Evolutionary conservation across 2,329 filamentous ascomycete genomes (phyloP).

Genomic region (Penicillium sp.): DNA sequence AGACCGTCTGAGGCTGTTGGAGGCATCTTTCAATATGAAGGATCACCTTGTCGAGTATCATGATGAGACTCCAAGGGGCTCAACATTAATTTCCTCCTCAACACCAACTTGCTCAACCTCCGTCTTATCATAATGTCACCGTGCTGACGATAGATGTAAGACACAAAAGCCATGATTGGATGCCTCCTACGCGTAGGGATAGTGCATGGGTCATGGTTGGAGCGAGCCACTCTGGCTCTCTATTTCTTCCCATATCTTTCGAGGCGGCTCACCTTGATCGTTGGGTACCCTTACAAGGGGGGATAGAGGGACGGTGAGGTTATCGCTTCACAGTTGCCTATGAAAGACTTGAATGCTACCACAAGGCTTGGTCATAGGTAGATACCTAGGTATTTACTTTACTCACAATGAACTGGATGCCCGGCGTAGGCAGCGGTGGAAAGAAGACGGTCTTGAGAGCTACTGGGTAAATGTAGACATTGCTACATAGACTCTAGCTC

Average conservation of each 20-base stretch:
- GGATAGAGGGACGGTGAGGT: background rate
- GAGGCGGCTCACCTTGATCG: slow-evolving; percentile 13
- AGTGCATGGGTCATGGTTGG: background rate
- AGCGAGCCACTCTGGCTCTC: background rate
- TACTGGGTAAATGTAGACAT: too few relatives aligned
- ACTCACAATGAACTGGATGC: too few relatives aligned
- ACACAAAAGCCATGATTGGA: slow-evolving; percentile 2
- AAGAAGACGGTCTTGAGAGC: too few relatives aligned
- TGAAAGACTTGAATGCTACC: too few relatives aligned
- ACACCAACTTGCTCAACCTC: too few relatives aligned
- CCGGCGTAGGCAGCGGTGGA: too few relatives aligned
- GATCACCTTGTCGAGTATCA: background rate
- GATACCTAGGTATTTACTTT: too few relatives aligned
- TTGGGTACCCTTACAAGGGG: background rate
- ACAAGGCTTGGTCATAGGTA: too few relatives aligned
- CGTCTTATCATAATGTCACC: too few relatives aligned
- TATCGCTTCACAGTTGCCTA: too few relatives aligned
- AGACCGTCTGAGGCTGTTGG: background rate
- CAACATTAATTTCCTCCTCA: background rate
- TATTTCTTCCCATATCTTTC: slow-evolving; percentile 7
- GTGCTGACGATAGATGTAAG: background rate
- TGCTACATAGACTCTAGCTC: too few relatives aligned
- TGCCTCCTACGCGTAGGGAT: slow-evolving; percentile 7
- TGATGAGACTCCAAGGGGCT: background rate
- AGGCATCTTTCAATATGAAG: background rate